Evolutionary conservation across 805 yeast species (phyloP).

Genomic region (Candida parachauliodes): DNA sequence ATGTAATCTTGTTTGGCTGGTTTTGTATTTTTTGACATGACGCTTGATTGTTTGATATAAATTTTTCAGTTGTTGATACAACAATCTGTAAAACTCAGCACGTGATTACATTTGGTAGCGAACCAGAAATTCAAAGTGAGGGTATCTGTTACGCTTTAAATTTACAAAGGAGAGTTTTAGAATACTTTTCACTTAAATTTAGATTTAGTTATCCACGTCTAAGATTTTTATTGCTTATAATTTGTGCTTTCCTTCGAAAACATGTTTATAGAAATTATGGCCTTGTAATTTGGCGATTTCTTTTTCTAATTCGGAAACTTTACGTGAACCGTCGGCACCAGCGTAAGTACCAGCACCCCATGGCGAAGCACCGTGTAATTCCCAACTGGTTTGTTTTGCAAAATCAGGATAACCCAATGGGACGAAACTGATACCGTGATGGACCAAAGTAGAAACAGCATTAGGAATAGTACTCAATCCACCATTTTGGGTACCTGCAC

Average conservation of each 20-base stretch:
- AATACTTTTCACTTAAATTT: too few species aligned
- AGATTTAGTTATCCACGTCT: too few species aligned
- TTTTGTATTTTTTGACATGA: slow-evolving; percentile 14
- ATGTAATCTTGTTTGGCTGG: slow-evolving; percentile 68
- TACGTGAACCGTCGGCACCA: slow-evolving; percentile 73
- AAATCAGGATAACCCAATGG: slow-evolving; percentile 73
- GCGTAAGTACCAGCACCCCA: slow-evolving; percentile 87
- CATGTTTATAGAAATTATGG: slow-evolving; percentile 7
- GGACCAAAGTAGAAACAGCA: slow-evolving; percentile 61
- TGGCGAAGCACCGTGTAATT: slow-evolving; percentile 75
- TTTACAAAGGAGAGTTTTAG: too few species aligned
- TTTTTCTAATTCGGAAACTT: slow-evolving; percentile 60
- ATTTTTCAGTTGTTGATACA: slow-evolving; percentile 4
- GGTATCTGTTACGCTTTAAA: too few species aligned
- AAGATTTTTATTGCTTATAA: too few species aligned
- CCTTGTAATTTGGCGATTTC: slow-evolving; percentile 67
- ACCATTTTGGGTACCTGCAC: slow-evolving; percentile 76
- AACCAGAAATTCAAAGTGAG: too few species aligned
- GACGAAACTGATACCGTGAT: slow-evolving; percentile 77
- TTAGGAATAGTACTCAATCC: slow-evolving; percentile 71
- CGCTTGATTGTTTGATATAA: too few species aligned
- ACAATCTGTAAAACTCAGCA: not conserved
- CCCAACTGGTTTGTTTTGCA: slow-evolving; percentile 53
- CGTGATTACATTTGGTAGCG: not conserved
- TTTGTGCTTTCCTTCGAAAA: not conserved